phyloP scores from a whole-genome alignment of 176 grass and related monocot species.

The Eleusine coracana region DNA sequence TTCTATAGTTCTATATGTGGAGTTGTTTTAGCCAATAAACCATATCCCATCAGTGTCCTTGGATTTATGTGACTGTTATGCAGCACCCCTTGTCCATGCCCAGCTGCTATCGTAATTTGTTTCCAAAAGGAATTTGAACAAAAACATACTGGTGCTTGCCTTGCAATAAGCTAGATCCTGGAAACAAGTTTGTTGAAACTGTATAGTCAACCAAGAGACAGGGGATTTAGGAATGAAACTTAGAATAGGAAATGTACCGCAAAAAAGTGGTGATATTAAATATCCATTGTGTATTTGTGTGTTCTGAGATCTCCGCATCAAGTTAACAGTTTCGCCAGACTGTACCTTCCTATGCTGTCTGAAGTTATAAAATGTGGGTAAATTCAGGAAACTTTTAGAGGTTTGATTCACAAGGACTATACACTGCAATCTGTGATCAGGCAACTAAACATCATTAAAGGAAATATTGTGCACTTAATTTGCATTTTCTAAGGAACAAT shows the following conservation, averaged over 20 bases:
- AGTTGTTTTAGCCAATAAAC: background rate
- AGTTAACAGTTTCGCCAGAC: background rate
- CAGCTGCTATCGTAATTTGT: background rate
- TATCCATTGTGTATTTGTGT: background rate
- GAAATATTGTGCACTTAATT: background rate
- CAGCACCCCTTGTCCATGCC: background rate
- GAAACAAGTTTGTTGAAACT: background rate
- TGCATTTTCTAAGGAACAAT: conserved; percentile 13
- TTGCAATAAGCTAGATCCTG: background rate
- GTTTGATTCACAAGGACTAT: background rate
- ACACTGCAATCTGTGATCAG: background rate
- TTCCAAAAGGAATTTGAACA: background rate
- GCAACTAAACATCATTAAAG: background rate
- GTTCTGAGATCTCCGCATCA: background rate
- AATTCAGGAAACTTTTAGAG: background rate
- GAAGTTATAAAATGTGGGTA: background rate
- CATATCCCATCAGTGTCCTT: background rate
- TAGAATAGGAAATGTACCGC: background rate
- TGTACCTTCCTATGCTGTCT: background rate
- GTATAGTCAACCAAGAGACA: background rate
- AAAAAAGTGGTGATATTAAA: conserved; percentile 8
- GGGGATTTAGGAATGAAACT: background rate
- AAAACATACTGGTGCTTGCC: background rate
- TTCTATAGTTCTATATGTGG: too few relatives aligned
- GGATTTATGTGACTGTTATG: conserved; percentile 2